Percentiles rank a stretch among this genome's conserved stretches.
phyloP scores from a whole-genome alignment of 257 asterid species.

The Rhazya stricta region DNA sequence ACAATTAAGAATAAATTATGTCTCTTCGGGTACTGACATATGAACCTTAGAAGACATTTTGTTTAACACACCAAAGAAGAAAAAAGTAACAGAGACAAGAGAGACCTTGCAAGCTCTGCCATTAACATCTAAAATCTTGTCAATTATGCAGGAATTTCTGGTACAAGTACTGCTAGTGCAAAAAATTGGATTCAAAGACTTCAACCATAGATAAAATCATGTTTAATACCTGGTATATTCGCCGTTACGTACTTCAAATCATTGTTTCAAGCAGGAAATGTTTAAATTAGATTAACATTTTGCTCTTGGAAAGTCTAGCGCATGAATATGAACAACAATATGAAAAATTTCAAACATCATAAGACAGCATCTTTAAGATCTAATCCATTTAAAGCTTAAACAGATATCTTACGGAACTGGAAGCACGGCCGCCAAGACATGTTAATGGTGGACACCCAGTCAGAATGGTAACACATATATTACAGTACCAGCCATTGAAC shows the following conservation, averaged over 20 bases:
- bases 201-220: neutral
- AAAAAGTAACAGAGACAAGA: neutral
- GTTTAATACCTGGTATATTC: neutral
- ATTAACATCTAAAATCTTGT: neutral
- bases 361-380: neutral
- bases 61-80: neutral
- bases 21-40: neutral
- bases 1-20: constrained; percentile 4
- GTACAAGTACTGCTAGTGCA: neutral
- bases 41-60: neutral
- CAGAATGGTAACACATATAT: neutral
- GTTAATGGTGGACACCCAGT: neutral
- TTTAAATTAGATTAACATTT: neutral
- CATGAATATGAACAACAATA: neutral
- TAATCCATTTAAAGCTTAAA: neutral
- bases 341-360: neutral
- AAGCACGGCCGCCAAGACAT: neutral
- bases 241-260: neutral
- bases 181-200: neutral
- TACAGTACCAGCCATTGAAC: neutral
- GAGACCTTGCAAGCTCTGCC: neutral
- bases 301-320: no score
- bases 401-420: neutral
- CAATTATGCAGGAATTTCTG: neutral
- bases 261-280: neutral